Percentiles rank a stretch among this genome's conserved stretches.
Conservation (phyloP, 768 basidiomycete genomes). For the Pleurotus tuber-regium region DNA sequence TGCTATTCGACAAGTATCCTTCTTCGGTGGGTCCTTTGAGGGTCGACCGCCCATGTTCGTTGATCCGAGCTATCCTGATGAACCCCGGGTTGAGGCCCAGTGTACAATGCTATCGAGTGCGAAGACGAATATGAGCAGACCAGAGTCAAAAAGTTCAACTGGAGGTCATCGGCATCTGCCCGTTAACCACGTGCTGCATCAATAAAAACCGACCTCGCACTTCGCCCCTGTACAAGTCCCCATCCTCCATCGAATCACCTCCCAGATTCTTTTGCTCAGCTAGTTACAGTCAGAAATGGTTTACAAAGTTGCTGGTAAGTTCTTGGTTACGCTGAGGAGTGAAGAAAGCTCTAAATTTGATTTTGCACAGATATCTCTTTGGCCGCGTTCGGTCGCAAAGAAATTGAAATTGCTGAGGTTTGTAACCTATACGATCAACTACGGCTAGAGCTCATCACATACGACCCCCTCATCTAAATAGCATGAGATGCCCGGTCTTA, state of each 20-base stretch:
- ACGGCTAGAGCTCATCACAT: neutral
- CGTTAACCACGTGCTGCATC: conserved; percentile 5
- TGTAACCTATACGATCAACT: conserved; percentile 16
- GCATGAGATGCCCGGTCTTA: conserved; percentile 96
- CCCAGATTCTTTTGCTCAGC: neutral
- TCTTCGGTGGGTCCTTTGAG: neutral
- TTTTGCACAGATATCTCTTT: conserved; percentile 80
- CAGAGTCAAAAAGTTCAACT: conserved; percentile 9
- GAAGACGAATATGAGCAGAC: neutral
- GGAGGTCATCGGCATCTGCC: conserved; percentile 5
- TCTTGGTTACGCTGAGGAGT: too few relatives aligned
- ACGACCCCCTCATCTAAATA: conserved; percentile 24
- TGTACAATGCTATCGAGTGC: neutral
- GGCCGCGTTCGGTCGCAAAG: conserved; percentile 99
- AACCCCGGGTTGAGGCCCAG: conserved; percentile 8
- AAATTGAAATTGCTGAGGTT: conserved; percentile 98
- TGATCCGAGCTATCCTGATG: neutral
- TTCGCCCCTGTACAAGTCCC: conserved; percentile 18
- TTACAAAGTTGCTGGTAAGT: conserved; percentile 86
- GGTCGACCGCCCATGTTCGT: neutral
- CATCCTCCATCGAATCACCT: conserved; percentile 19
- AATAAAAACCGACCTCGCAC: conserved; percentile 11
- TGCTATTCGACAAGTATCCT: conserved; percentile 51
- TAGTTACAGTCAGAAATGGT: conserved; percentile 50
- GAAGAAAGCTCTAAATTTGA: too few relatives aligned